phyloP scores from a whole-genome alignment of 352 stramenopile genomes.

The Phytophthora foliorum region DNA sequence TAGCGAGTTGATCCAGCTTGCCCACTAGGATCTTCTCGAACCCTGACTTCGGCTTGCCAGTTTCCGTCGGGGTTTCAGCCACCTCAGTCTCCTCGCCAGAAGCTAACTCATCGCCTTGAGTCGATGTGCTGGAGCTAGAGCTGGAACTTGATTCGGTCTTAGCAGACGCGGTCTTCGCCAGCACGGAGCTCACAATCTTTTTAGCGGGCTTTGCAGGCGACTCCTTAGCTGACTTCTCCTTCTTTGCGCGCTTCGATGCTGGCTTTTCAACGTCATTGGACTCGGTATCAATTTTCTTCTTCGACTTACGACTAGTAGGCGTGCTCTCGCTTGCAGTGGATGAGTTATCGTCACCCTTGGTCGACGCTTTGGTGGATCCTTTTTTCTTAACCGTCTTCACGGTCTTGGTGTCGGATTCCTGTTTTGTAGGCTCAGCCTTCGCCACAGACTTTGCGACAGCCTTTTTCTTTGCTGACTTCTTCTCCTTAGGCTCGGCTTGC shows the following conservation, averaged over 20 bases:
- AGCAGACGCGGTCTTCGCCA: constrained; percentile 5
- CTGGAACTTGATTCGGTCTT: constrained; percentile 19
- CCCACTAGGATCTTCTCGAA: constrained; percentile 61
- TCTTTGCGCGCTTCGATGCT: constrained; percentile 54
- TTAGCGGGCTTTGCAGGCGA: constrained; percentile 20
- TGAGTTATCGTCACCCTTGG: constrained; percentile 22
- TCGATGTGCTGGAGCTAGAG: constrained; percentile 24
- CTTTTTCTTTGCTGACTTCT: constrained; percentile 31
- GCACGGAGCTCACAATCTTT: constrained; percentile 17
- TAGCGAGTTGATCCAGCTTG: constrained; percentile 45
- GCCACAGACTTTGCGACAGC: constrained; percentile 10
- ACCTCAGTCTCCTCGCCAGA: constrained; percentile 35
- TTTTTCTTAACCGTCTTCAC: constrained; percentile 39
- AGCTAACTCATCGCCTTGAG: constrained; percentile 18
- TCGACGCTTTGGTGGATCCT: constrained; percentile 7
- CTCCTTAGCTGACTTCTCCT: constrained; percentile 24
- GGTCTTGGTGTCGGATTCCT: constrained; percentile 4
- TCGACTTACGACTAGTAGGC: constrained; percentile 33
- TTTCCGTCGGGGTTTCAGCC: constrained; percentile 17
- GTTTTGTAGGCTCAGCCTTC: background rate
- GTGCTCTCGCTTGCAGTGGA: constrained; percentile 35
- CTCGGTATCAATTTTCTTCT: constrained; percentile 52
- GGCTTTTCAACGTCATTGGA: constrained; percentile 36
- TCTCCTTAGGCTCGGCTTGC: background rate
- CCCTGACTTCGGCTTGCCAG: constrained; percentile 22